Base-by-base conservation (phyloP, 139 green algal genomes). In the Volvox reticuliferus region DNA sequence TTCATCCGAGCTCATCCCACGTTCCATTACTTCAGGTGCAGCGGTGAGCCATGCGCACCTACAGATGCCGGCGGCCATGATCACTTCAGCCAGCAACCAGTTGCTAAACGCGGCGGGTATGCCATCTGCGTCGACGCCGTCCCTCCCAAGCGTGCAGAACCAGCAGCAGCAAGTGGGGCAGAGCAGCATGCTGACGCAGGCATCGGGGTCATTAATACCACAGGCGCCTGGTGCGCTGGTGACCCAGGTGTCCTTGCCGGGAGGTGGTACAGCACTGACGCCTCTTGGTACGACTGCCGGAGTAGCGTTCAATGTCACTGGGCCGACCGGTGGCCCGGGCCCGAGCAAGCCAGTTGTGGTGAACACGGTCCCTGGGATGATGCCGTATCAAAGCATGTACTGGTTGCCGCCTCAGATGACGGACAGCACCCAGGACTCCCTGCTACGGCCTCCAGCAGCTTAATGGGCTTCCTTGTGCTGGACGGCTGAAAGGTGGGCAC, bases 371-470 rank as follows among this genome's bases (percentile, higher is more conserved):
- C 22, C 75, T 0, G 91, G 50, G 0, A 78, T 76, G 65, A 63
- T 92, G 85, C 75, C 92, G 55, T 79, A 83, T 30, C 50, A 63
- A 37, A 77, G 44, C 44, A 93, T 88, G 91, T 94, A 96, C 67
- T 97, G 93, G 93, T 76, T 97, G 79, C 93, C 93, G 12, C 91
- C 92, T 13, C 85, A 86, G 37, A 94, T 94, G 87, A 80, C 96
- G 63, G 95, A 97, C 91, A 95, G 87, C 32, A 94, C 92, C 3
- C 94, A 97, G 89, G 95, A 97, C 76, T 95, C 95, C 20, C 62
- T 97, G 78, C 89, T 96, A 76, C 62, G 95, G 5, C 95, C 93
- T 32, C 95, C 95, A 21, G 95, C 91, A 35, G 93, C 93, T 2
- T 95, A 44, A 71, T 73, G 12, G 24, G 65, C 65, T 73, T 73